Conservation (phyloP, 176 grass and related monocot genomes). For the Typha latifolia region DNA sequence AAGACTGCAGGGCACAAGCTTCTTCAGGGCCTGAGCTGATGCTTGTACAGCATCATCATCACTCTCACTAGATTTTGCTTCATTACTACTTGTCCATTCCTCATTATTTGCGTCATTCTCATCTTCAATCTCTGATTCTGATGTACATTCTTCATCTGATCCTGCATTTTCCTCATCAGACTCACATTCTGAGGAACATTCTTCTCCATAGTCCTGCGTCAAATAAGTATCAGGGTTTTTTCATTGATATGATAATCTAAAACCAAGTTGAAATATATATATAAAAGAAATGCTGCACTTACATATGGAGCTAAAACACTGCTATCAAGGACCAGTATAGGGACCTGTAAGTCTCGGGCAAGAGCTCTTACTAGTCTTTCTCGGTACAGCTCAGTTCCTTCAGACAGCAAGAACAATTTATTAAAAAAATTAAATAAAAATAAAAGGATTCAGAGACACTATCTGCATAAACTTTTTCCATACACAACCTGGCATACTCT, state of each 20-base stretch:
- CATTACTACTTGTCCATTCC: slow-evolving; percentile 62
- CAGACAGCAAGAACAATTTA: slow-evolving; percentile 9
- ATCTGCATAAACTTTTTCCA: slow-evolving; percentile 5
- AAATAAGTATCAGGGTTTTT: too few species aligned
- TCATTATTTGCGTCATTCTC: slow-evolving; percentile 34
- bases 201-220: slow-evolving; percentile 51
- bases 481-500: slow-evolving; percentile 72
- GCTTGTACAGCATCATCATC: slow-evolving; percentile 53
- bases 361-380: slow-evolving; percentile 89
- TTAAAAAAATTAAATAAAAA: not conserved
- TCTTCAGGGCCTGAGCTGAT: slow-evolving; percentile 49
- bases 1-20: slow-evolving; percentile 52
- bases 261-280: too few species aligned
- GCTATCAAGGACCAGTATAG: slow-evolving; percentile 75
- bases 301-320: slow-evolving; percentile 79
- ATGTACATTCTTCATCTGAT: slow-evolving; percentile 59
- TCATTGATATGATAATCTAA: too few species aligned
- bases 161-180: slow-evolving; percentile 58
- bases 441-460: slow-evolving; percentile 18
- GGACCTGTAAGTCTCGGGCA: slow-evolving; percentile 74
- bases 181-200: slow-evolving; percentile 55
- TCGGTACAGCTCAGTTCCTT: slow-evolving; percentile 94
- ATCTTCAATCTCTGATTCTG: slow-evolving; percentile 68
- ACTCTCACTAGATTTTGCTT: slow-evolving; percentile 59
- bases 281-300: slow-evolving; percentile 20